Conservation (phyloP, 352 stramenopile genomes). For the Globisporangium alternatum region DNA sequence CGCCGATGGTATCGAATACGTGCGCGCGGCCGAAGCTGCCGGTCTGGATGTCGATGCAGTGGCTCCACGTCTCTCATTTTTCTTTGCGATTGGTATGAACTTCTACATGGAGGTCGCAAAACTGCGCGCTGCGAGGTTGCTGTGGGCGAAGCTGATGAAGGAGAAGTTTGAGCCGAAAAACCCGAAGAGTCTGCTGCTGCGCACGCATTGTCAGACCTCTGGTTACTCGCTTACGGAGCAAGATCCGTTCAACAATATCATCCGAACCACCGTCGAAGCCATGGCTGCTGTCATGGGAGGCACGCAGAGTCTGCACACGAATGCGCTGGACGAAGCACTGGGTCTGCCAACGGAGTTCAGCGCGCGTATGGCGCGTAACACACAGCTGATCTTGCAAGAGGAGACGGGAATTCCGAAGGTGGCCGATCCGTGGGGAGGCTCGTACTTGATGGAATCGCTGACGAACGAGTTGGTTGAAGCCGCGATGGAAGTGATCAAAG, state of each 20-base stretch:
- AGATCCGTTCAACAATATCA: constrained; percentile 98
- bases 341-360: constrained; percentile 96
- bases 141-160: constrained; percentile 94
- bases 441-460: constrained; percentile 97
- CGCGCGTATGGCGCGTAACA: constrained; percentile 95
- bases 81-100: constrained; percentile 98
- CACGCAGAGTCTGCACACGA: constrained; percentile 98
- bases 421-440: constrained; percentile 96
- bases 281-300: constrained; percentile 83
- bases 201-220: constrained; percentile 97
- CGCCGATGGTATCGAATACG: constrained; percentile 96
- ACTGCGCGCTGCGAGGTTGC: constrained; percentile 88
- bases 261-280: constrained; percentile 96
- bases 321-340: constrained; percentile 96
- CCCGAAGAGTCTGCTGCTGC: constrained; percentile 90
- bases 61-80: constrained; percentile 94
- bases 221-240: constrained; percentile 96
- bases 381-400: constrained; percentile 97
- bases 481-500: constrained; percentile 67
- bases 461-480: constrained; percentile 89
- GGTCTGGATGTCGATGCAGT: constrained; percentile 93
- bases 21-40: constrained; percentile 89
- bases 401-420: constrained; percentile 93
- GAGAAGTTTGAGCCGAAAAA: constrained; percentile 95
- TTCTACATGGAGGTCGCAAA: constrained; percentile 99